Evolutionary conservation across 345 rosid species (phyloP).

Genomic region (Isatis tinctoria): DNA sequence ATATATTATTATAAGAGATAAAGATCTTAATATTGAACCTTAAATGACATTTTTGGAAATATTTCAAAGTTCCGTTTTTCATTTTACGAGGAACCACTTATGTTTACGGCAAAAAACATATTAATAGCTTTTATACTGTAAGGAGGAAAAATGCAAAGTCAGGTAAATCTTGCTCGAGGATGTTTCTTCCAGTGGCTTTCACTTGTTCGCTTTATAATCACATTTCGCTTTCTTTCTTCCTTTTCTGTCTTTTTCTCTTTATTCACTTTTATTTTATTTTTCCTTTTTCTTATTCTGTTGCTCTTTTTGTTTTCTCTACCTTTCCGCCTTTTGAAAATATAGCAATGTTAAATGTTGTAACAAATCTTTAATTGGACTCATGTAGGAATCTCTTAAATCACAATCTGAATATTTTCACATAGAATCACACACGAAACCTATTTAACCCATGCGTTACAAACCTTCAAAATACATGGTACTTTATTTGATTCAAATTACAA

Average conservation of each 20-base stretch:
- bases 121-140: neutral
- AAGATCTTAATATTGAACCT: too few species aligned
- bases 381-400: neutral
- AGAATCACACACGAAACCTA: neutral
- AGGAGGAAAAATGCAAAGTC: conserved; percentile 23
- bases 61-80: neutral
- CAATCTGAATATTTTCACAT: neutral
- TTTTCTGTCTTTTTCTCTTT: conserved; percentile 15
- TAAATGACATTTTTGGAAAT: too few species aligned
- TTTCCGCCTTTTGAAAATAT: conserved; percentile 5
- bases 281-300: conserved; percentile 34
- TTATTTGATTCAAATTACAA: too few species aligned
- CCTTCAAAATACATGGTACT: neutral
- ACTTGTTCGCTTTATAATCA: conserved; percentile 32
- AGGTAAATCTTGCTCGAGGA: conserved; percentile 12
- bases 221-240: conserved; percentile 45
- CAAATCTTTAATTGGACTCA: neutral
- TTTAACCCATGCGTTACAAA: neutral
- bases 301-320: conserved; percentile 45
- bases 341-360: neutral
- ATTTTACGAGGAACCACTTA: conserved; percentile 1
- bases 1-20: too few species aligned
- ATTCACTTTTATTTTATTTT: conserved; percentile 14
- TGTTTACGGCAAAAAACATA: neutral
- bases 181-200: conserved; percentile 12